Base-by-base conservation (phyloP, 257 asterid species). In the Solanum paucissectum region DNA sequence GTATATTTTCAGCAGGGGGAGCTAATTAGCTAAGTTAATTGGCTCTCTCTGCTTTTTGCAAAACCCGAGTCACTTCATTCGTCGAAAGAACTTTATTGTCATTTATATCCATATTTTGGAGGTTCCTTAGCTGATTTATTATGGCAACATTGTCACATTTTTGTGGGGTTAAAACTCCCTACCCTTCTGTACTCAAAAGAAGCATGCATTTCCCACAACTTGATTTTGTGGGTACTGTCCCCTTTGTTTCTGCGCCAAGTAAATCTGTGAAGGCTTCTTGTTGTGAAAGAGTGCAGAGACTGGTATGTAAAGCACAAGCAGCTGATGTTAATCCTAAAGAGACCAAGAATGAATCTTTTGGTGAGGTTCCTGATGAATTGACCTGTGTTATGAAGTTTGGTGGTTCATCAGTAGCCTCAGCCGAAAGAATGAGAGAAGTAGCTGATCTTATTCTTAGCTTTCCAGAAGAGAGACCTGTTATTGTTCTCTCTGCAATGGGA, bases 401-500 rank as follows among this genome's bases (percentile, higher is more conserved):
- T 36, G 98, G 98, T 12, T 95, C 98, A 9, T 94, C 98, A 12
- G 94, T 95, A 86, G 95, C 98, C 34, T 92, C 95, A 1, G 96
- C 95, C 0, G 93, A 90, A 44, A 91, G 98, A 88, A 94, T 95
- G 95, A 92, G 89, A 88, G 96, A 95, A 87, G 93, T 95, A 46
- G 97, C 97, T 83, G 88, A 92, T 21, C 96, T 95, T 64, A 94
- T 95, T 87, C 91, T 91, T 90, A 90, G 94, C 86, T 95, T 95
- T 87, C 98, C 97, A 1, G 95, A 95, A 68, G 98, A 95, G 91
- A 94, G 90, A 73, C 98, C 98, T 12, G 88, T 95, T 73, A 88
- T 95, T 88, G 98, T 94, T 85, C 98, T 95, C 87, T 95, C 98
- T 87, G 98, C 98, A 79, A 94, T 95, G 98, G 98, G 98, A 77